Conservation (phyloP, 495 filamentous ascomycete species). For the Podospora bellae-mahoneyi region DNA sequence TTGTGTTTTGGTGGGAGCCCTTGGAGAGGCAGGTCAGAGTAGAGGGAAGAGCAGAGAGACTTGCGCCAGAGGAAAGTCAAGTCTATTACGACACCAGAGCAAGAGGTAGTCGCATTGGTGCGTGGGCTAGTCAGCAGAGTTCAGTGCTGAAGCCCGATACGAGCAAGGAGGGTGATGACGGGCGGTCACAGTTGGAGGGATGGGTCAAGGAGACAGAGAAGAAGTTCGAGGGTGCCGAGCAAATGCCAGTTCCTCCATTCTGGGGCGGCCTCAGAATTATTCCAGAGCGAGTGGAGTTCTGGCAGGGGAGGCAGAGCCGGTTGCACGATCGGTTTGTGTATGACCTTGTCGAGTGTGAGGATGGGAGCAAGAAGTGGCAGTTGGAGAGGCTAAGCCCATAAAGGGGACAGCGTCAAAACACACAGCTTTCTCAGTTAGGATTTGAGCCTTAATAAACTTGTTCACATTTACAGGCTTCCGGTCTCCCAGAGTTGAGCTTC, state of each 20-base stretch:
- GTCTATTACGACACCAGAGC: conserved; percentile 81
- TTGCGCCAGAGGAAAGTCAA: conserved; percentile 72
- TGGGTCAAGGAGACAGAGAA: conserved; percentile 68
- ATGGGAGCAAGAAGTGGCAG: conserved; percentile 48
- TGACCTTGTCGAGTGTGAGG: conserved; percentile 45
- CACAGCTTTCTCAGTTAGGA: neutral
- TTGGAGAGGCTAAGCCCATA: conserved; percentile 62
- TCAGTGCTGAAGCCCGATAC: conserved; percentile 55
- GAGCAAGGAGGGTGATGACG: conserved; percentile 49
- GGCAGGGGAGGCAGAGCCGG: conserved; percentile 85
- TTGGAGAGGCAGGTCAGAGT: conserved; percentile 83
- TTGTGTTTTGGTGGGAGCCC: conserved; percentile 74
- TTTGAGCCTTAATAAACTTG: neutral
- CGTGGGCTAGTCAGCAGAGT: conserved; percentile 91
- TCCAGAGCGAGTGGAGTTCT: conserved; percentile 87
- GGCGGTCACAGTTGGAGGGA: conserved; percentile 59
- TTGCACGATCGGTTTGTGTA: conserved; percentile 94
- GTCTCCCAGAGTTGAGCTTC: neutral
- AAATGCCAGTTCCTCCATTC: conserved; percentile 86
- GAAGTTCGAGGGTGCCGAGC: conserved; percentile 66
- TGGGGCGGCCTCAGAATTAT: conserved; percentile 90
- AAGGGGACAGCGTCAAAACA: neutral
- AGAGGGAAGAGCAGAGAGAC: conserved; percentile 67
- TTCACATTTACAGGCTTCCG: no score
- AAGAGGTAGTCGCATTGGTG: conserved; percentile 78